phyloP scores from a whole-genome alignment of 2,329 filamentous ascomycete species.

The Huntiella omanensis region DNA sequence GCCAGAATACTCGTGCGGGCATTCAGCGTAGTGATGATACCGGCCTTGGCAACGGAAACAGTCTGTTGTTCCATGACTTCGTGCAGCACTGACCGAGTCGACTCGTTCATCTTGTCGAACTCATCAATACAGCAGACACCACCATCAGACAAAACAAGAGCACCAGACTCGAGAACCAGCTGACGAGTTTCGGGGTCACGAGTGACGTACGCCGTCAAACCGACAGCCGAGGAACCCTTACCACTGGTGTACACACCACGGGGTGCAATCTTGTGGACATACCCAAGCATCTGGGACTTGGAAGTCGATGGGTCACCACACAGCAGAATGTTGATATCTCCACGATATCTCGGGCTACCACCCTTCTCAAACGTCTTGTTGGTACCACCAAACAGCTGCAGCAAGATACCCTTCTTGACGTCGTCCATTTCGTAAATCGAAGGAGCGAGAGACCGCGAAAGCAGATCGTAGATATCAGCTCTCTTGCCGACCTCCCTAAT shows the following conservation, averaged over 20 bases:
- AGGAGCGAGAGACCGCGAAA: constrained; percentile 76
- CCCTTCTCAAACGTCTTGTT: constrained; percentile 98
- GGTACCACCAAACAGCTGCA: constrained; percentile 91
- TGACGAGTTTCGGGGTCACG: constrained; percentile 64
- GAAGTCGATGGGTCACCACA: constrained; percentile 94
- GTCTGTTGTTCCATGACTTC: constrained; percentile 84
- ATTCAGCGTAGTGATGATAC: constrained; percentile 92
- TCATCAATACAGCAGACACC: constrained; percentile 74
- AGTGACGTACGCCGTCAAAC: constrained; percentile 65
- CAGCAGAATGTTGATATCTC: constrained; percentile 91
- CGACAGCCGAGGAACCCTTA: constrained; percentile 63
- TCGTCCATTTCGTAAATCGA: constrained; percentile 97
- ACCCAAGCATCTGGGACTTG: constrained; percentile 86
- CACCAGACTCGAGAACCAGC: constrained; percentile 63
- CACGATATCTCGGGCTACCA: constrained; percentile 84
- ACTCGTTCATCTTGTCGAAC: constrained; percentile 73
- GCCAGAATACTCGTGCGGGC: constrained; percentile 89
- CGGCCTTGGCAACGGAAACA: constrained; percentile 71
- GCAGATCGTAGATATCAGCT: constrained; percentile 78
- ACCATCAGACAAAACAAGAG: constrained; percentile 60
- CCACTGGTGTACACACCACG: constrained; percentile 68
- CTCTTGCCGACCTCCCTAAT: constrained; percentile 66
- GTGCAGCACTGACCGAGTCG: constrained; percentile 62
- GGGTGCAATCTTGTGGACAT: constrained; percentile 94
- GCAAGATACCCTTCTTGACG: constrained; percentile 92